A percentile compares a stretch with the other conserved stretches of the same genome.
Conservation (phyloP, 805 yeast genomes). For the Pichia rugopelliculosa region DNA sequence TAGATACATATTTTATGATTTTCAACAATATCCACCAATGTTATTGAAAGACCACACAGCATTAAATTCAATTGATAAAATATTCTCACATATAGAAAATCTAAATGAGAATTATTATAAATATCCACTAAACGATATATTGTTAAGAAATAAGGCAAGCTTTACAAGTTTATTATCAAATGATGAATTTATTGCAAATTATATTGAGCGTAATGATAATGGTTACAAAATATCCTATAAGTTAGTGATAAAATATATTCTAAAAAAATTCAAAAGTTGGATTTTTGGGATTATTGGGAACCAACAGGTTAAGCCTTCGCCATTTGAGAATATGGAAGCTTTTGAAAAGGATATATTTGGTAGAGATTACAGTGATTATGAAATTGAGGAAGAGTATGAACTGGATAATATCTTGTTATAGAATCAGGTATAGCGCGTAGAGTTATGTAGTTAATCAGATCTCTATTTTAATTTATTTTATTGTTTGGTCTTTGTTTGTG, state of each 20-base stretch:
- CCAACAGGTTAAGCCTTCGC: not conserved
- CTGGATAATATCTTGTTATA: constrained; percentile 2
- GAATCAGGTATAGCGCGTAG: too few species aligned
- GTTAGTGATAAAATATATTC: not conserved
- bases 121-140: not conserved
- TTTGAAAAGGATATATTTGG: constrained; percentile 9
- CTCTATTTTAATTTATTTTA: too few species aligned
- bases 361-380: constrained; percentile 1
- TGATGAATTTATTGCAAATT: not conserved
- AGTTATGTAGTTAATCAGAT: too few species aligned
- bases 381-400: constrained; percentile 5
- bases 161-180: constrained; percentile 3
- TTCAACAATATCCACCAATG: not conserved
- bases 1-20: too few species aligned
- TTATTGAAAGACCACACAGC: not conserved
- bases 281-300: not conserved
- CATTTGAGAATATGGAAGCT: not conserved
- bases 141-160: constrained; percentile 6
- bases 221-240: not conserved
- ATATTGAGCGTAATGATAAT: not conserved
- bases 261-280: constrained; percentile 8
- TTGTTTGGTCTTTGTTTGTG: not conserved
- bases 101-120: not conserved
- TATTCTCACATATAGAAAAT: not conserved
- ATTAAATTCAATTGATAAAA: not conserved